Conservation (phyloP, 73 alveolate species). For the Uronychia binucleata region DNA sequence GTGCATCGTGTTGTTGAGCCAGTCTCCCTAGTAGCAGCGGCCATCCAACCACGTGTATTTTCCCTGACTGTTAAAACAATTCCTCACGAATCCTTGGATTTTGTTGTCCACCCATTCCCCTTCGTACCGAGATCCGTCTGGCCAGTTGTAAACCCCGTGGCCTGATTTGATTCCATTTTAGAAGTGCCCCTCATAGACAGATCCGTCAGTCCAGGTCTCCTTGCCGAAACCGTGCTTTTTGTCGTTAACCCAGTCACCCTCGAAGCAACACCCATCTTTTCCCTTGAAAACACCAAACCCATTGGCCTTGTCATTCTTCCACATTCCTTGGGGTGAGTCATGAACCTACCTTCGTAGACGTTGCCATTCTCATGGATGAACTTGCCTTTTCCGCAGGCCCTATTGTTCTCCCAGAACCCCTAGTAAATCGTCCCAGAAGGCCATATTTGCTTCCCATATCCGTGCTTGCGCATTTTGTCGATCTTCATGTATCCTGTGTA, state of each 20-base stretch:
- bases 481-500: background rate
- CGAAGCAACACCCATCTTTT: conserved; percentile 19
- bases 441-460: background rate
- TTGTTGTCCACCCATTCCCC: conserved; percentile 68
- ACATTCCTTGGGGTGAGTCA: conserved; percentile 20
- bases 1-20: conserved; percentile 68
- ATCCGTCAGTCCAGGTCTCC: conserved; percentile 68
- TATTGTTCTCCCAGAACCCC: conserved; percentile 53
- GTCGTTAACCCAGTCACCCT: conserved; percentile 64
- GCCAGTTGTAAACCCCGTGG: conserved; percentile 65
- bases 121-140: conserved; percentile 60
- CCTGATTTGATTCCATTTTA: conserved; percentile 61
- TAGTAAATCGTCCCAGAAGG: conserved; percentile 65
- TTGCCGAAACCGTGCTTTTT: conserved; percentile 39
- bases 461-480: background rate
- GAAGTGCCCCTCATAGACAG: conserved; percentile 58
- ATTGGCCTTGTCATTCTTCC: background rate
- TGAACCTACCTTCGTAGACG: conserved; percentile 56
- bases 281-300: background rate
- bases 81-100: conserved; percentile 18
- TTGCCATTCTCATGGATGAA: conserved; percentile 60
- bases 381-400: conserved; percentile 72
- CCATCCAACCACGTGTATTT: conserved; percentile 87
- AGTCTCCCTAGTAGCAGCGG: conserved; percentile 61
- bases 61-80: too few relatives aligned